Evolutionary conservation across 192 early-diverging fungal species (phyloP), one percentile per base, ranked within the genome.

Genomic region (Dissophora ornata): DNA sequence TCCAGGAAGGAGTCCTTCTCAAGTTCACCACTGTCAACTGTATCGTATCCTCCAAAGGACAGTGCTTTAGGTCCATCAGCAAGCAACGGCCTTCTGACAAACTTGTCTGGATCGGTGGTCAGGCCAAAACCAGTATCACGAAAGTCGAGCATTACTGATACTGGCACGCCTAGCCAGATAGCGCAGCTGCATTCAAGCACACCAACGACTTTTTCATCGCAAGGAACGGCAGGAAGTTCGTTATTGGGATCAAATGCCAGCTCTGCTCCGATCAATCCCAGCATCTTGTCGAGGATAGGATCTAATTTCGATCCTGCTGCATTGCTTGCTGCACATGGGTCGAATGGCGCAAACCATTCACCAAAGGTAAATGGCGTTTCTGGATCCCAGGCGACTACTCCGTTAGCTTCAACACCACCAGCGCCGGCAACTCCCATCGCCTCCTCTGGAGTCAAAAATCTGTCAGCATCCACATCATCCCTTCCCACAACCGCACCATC

Each of bases 211-310:
- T 6, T 49, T 40, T 7, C 24, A 22, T 25, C 57, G 9, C 58
- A 51, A 36, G 30, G 41, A 62, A 26, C 59, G 36, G 36, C 12
- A 38, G 36, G 7, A 38, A n/a, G 9, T 12, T n/a, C 10, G 36
- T 28, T 32, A 19, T 51, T 18, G 15, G 45, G 42, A 19, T 12
- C 44, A 7, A 29, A 51, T 13, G 11, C n/a, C 6, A 13, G 38
- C 4, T 18, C 52, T 7, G 49, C 62, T 0, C 62, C 65, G 1
- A 77, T 77, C 26, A 67, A 67, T 30, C 63, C 58, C 10, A 77
- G 47, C 15, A 77, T 77, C 19, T 25, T 77, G 15, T 77, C 73
- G 4, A 67, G 73, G 73, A 77, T 77, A 32, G 73, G 73, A 50
- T 77, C 73, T 10, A 77, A 77, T 32, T 77, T 77, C 47, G 73